Conservation (phyloP, 2,329 filamentous ascomycete species). For the Alternaria viburni region DNA sequence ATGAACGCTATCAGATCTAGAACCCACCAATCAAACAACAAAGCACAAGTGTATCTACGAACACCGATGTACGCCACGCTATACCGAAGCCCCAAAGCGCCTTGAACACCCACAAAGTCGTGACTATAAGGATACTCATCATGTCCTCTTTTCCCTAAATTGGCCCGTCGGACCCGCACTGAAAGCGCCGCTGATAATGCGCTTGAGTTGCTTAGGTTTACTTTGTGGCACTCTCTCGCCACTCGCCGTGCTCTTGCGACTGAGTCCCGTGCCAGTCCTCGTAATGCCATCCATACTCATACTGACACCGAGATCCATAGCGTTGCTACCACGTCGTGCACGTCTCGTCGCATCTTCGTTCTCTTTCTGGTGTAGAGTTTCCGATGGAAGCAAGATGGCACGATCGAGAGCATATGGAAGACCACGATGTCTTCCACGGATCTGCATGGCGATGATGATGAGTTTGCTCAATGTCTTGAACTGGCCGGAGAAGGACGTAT, state of each 20-base stretch:
- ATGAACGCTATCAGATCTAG: not conserved
- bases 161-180: slow-evolving; percentile 26
- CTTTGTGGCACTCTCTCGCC: slow-evolving; percentile 8
- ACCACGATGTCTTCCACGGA: slow-evolving; percentile 69
- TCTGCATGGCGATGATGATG: slow-evolving; percentile 70
- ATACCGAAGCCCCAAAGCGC: not conserved
- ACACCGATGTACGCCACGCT: not conserved
- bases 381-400: slow-evolving; percentile 71
- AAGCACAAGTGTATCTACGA: not conserved
- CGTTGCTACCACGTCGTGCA: slow-evolving; percentile 34
- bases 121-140: not conserved
- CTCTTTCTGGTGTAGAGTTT: slow-evolving; percentile 68
- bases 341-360: slow-evolving; percentile 58
- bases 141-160: slow-evolving; percentile 17
- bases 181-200: slow-evolving; percentile 31
- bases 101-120: not conserved
- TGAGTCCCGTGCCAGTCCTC: slow-evolving; percentile 28
- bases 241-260: slow-evolving; percentile 22
- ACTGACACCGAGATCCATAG: slow-evolving; percentile 16
- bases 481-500: slow-evolving; percentile 82
- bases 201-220: slow-evolving; percentile 24
- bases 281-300: slow-evolving; percentile 17
- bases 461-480: slow-evolving; percentile 75
- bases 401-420: slow-evolving; percentile 72
- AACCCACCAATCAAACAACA: not conserved